Conservation (phyloP, 176 grass and related monocot genomes). For the Eleusine indica region DNA sequence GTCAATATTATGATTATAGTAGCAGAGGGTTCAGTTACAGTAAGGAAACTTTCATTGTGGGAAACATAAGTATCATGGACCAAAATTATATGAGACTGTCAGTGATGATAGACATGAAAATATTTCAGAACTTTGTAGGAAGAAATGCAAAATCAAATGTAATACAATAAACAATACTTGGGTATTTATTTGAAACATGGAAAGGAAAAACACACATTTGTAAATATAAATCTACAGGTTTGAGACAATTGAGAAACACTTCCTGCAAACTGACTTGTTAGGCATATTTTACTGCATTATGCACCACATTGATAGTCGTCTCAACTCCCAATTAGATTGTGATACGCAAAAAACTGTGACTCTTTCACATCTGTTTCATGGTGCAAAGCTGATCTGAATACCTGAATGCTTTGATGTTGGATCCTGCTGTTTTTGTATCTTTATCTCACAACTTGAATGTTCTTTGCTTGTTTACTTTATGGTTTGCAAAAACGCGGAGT, state of each 20-base stretch:
- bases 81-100: background rate
- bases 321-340: background rate
- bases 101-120: background rate
- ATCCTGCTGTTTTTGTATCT: constrained; percentile 37
- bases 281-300: too few relatives aligned
- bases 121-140: background rate
- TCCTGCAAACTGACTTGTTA: background rate
- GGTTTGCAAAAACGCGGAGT: background rate
- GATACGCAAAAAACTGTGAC: background rate
- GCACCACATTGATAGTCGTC: background rate
- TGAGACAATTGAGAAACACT: constrained; percentile 14
- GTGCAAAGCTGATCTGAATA: background rate
- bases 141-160: background rate
- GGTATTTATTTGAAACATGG: background rate
- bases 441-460: background rate
- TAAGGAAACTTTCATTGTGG: background rate
- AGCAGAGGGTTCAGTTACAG: background rate
- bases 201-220: background rate
- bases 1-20: background rate
- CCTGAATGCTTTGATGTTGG: background rate
- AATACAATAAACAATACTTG: too few relatives aligned
- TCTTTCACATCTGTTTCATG: background rate
- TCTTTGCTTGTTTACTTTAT: constrained; percentile 28
- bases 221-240: background rate
- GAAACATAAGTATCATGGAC: background rate